Percentiles rank a stretch among this genome's conserved stretches.
These are phyloP conservation scores for Boletus vinaceobasis DNA, from an alignment of 768 basidiomycete genomes.

Conservation along the genomic window DNA sequence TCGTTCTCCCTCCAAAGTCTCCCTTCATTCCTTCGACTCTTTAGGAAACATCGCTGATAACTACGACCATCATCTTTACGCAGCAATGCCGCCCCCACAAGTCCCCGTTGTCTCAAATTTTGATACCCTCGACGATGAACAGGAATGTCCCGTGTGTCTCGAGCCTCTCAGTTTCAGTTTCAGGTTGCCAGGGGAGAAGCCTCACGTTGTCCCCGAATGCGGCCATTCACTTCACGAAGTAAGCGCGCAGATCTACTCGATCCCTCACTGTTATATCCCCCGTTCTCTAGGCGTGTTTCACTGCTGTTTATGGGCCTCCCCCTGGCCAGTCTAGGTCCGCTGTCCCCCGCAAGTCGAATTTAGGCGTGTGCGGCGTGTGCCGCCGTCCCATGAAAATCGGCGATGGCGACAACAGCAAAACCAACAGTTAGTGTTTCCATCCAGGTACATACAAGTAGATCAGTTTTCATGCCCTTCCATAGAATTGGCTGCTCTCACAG, in stretches of 20 bases:
- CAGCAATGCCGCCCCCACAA: conserved; percentile 59
- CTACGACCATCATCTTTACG: conserved; percentile 48
- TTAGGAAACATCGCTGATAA: conserved; percentile 39
- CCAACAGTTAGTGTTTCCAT: conserved; percentile 68
- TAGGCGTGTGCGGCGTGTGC: conserved; percentile 97
- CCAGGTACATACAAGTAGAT: neutral
- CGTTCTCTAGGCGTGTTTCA: conserved; percentile 81
- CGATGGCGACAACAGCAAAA: conserved; percentile 77
- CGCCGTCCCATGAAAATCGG: conserved; percentile 94
- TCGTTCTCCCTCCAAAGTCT: conserved; percentile 46
- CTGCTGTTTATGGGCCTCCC: conserved; percentile 91
- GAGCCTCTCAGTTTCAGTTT: conserved; percentile 93
- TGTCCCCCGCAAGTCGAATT: conserved; percentile 65
- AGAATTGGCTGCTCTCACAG: conserved; percentile 95
- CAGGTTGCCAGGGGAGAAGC: conserved; percentile 92
- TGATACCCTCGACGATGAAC: conserved; percentile 68
- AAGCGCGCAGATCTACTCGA: conserved; percentile 5
- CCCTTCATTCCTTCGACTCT: conserved; percentile 46
- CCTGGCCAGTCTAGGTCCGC: conserved; percentile 53
- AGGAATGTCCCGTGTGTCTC: conserved; percentile 94
- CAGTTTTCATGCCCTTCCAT: conserved; percentile 12
- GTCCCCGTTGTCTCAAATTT: conserved; percentile 70
- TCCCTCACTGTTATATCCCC: conserved; percentile 6
- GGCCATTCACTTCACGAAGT: conserved; percentile 98
- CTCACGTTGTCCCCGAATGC: conserved; percentile 95